Evolutionary conservation across 2,329 filamentous ascomycete species (phyloP).

Genomic region (Colletotrichum camelliae): DNA sequence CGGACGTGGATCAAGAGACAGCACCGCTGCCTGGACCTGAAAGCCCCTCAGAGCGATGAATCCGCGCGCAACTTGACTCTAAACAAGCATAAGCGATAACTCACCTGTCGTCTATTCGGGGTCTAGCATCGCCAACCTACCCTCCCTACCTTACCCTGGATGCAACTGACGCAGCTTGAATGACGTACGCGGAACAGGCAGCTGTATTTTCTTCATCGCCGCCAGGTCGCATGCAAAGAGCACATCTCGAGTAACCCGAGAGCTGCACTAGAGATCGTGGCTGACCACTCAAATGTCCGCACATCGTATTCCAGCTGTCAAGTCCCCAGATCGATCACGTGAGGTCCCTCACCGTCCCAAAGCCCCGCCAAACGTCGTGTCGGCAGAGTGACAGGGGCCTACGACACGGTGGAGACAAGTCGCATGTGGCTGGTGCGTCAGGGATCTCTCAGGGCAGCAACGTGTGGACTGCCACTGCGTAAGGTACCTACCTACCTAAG

Average conservation of each 20-base stretch:
- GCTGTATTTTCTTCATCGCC: not conserved
- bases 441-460: conserved; percentile 13
- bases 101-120: not conserved
- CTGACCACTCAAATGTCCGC: not conserved
- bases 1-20: not conserved
- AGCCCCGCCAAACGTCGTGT: conserved; percentile 5
- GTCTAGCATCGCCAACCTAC: not conserved
- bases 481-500: not conserved
- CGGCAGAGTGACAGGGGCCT: conserved; percentile 14
- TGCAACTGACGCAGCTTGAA: not conserved
- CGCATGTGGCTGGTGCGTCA: conserved; percentile 21
- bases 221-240: not conserved
- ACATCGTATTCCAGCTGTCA: not conserved
- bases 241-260: not conserved
- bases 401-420: conserved; percentile 3
- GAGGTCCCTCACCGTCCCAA: not conserved
- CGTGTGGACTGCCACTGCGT: not conserved
- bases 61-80: not conserved
- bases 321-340: not conserved
- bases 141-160: not conserved
- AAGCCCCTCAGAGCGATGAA: not conserved
- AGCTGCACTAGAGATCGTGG: not conserved
- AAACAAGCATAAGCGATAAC: not conserved
- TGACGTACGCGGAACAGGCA: conserved; percentile 15
- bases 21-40: not conserved